Conservation (phyloP, 1,284 basidiomycete species). For the Phlebopus sp. region DNA sequence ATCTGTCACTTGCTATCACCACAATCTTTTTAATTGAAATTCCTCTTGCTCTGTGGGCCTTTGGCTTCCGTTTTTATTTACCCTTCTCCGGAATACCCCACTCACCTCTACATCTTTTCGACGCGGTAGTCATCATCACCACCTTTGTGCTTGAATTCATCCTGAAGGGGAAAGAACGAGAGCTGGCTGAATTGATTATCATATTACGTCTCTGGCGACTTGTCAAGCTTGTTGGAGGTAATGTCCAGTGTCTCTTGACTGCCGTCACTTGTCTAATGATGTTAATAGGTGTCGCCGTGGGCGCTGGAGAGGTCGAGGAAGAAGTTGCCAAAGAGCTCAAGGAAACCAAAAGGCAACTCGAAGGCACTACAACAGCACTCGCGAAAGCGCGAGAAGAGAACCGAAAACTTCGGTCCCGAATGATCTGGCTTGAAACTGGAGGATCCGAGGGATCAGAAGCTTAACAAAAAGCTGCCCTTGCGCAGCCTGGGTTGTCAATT, state of each 20-base stretch:
- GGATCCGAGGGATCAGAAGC: constrained; percentile 34
- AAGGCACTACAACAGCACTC: constrained; percentile 38
- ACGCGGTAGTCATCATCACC: constrained; percentile 63
- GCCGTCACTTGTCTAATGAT: constrained; percentile 5
- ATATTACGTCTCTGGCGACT: constrained; percentile 75
- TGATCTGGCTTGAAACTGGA: constrained; percentile 34
- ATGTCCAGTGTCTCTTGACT: constrained; percentile 16
- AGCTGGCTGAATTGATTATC: constrained; percentile 67
- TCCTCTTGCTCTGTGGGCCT: constrained; percentile 61
- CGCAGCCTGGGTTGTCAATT: constrained; percentile 5
- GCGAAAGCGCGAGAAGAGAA: constrained; percentile 37
- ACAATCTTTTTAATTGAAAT: constrained; percentile 75
- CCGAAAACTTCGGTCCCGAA: constrained; percentile 31
- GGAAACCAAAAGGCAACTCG: constrained; percentile 47
- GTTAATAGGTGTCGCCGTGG: constrained; percentile 62
- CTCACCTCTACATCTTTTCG: constrained; percentile 66
- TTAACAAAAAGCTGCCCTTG: constrained; percentile 21
- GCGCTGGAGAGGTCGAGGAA: constrained; percentile 68
- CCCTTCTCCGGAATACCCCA: constrained; percentile 53
- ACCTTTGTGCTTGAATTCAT: constrained; percentile 72
- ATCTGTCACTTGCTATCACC: constrained; percentile 66
- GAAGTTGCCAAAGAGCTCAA: constrained; percentile 46
- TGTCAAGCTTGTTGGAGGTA: constrained; percentile 76
- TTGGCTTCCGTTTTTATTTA: constrained; percentile 57
- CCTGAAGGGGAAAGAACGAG: constrained; percentile 62